Evolutionary conservation across 257 asterid species (phyloP).

Genomic region (Gardenia jasminoides): DNA sequence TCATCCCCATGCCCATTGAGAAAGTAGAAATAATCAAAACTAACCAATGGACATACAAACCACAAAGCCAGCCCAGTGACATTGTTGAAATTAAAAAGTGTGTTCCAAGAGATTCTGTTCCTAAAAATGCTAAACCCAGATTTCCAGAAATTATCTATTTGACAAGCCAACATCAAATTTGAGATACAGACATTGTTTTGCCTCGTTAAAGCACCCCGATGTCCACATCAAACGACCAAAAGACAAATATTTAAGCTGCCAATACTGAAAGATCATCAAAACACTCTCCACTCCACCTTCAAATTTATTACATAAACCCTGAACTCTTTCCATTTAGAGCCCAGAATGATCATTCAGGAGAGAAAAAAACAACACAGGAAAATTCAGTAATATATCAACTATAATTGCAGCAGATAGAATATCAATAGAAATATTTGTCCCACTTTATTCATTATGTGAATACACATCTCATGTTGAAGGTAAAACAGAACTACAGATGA

Average conservation of each 20-base stretch:
- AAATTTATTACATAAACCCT: neutral
- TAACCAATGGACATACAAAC: neutral
- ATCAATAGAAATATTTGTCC: neutral
- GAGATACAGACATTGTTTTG: neutral
- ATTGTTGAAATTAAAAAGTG: neutral
- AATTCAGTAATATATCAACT: neutral
- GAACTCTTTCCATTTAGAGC: neutral
- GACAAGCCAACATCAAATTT: neutral
- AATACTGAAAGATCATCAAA: neutral
- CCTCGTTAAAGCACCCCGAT: neutral
- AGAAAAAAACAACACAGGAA: neutral
- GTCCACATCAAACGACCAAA: neutral
- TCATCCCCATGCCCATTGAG: neutral
- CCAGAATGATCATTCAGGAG: neutral
- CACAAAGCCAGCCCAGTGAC: neutral
- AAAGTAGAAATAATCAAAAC: neutral
- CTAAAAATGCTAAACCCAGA: neutral
- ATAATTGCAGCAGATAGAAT: neutral
- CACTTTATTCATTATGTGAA: neutral
- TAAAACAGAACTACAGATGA: neutral
- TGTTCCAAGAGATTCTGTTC: neutral
- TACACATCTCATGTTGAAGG: neutral
- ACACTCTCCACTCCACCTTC: neutral
- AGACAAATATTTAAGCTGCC: neutral
- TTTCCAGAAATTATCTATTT: neutral